A percentile compares a stretch with the other conserved stretches of the same genome.
phyloP scores from a whole-genome alignment of 176 grass and related monocot genomes.

The Ensete ventricosum region DNA sequence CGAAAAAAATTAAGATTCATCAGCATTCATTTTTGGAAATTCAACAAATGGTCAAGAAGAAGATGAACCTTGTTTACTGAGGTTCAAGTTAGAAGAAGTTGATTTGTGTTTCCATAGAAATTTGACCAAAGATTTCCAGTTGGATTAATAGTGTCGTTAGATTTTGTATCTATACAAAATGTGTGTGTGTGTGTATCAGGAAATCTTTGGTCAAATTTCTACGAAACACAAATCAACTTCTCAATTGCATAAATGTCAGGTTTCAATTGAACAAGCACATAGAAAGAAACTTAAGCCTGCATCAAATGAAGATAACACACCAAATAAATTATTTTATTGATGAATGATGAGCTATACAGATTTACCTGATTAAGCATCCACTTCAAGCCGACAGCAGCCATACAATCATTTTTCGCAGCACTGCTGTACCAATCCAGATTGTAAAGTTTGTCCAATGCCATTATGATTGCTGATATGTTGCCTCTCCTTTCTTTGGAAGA shows the following conservation, averaged over 20 bases:
- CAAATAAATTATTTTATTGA: background rate
- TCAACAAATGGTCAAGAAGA: no score
- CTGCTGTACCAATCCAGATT: conserved; percentile 10
- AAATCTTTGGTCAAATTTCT: no score
- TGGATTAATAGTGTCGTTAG: no score
- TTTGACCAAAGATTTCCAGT: no score
- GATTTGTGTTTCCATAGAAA: no score
- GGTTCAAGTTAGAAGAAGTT: no score
- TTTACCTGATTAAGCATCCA: conserved; percentile 20
- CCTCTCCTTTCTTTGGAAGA: conserved; percentile 12
- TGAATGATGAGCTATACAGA: background rate
- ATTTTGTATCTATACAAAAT: no score
- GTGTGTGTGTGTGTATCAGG: no score
- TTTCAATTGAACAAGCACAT: background rate
- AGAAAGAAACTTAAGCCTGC: background rate
- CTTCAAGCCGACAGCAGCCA: conserved; percentile 2
- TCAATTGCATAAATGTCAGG: background rate
- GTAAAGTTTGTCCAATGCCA: conserved; percentile 7
- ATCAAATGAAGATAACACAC: background rate
- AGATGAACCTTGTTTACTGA: no score
- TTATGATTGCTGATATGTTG: background rate
- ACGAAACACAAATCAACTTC: background rate
- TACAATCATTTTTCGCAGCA: conserved; percentile 15
- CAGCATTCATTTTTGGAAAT: no score
- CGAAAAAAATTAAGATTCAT: no score